Percentiles rank a stretch among this genome's conserved stretches.
These are phyloP conservation scores for Ceratocystis albifundus DNA, from an alignment of 2,329 filamentous ascomycete species.

Conservation along the genomic window DNA sequence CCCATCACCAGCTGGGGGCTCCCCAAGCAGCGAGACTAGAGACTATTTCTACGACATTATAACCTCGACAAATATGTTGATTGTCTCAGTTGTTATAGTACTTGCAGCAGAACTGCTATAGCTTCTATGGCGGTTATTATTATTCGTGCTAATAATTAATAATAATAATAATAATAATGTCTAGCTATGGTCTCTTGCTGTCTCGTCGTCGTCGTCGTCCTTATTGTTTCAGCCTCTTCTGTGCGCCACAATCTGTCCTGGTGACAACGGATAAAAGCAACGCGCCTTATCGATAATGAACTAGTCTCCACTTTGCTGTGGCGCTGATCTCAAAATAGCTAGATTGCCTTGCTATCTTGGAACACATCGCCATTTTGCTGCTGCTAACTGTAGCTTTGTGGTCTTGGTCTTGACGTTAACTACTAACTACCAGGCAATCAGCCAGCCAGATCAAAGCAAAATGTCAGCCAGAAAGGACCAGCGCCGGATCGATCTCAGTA, in stretches of 20 bases:
- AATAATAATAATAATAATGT: not conserved
- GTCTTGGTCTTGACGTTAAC: conserved; percentile 1
- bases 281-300: not conserved
- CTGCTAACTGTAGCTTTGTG: too few species aligned
- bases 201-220: not conserved
- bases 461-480: conserved; percentile 67
- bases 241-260: not conserved
- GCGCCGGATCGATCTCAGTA: conserved; percentile 62
- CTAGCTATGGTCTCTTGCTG: not conserved
- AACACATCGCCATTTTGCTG: conserved; percentile 8
- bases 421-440: conserved; percentile 3
- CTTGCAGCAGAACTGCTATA: too few species aligned
- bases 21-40: too few species aligned
- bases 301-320: not conserved
- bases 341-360: not conserved
- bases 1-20: not conserved
- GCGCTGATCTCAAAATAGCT: not conserved
- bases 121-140: too few species aligned
- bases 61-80: too few species aligned
- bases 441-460: conserved; percentile 16
- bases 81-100: too few species aligned
- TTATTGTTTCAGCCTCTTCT: not conserved
- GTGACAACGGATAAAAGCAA: too few species aligned
- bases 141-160: too few species aligned
- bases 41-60: too few species aligned